phyloP scores from a whole-genome alignment of 2,329 filamentous ascomycete genomes.

The Phaeophleospora eucalypticola region DNA sequence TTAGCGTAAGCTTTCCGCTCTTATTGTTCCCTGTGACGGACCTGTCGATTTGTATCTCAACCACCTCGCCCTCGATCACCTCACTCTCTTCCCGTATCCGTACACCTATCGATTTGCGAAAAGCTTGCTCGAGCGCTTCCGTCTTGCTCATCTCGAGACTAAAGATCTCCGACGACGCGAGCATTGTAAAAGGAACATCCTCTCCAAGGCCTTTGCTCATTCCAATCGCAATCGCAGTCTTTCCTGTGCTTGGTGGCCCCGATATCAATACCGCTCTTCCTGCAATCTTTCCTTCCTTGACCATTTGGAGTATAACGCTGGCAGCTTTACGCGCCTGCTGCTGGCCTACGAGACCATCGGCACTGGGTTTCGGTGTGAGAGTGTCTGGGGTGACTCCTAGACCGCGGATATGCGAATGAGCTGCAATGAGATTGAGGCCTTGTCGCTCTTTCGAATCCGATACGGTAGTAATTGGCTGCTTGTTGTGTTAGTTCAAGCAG shows the following conservation, averaged over 20 bases:
- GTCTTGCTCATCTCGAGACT: slow-evolving; percentile 99
- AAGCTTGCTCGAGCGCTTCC: slow-evolving; percentile 95
- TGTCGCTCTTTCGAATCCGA: slow-evolving; percentile 94
- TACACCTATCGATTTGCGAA: slow-evolving; percentile 96
- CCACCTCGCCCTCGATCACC: slow-evolving; percentile 97
- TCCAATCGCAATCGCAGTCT: slow-evolving; percentile 97
- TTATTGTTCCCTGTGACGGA: slow-evolving; percentile 94
- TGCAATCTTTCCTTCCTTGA: slow-evolving; percentile 97
- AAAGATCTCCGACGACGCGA: slow-evolving; percentile 95
- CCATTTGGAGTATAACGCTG: slow-evolving; percentile 96
- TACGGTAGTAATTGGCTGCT: slow-evolving; percentile 71
- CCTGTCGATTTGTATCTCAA: slow-evolving; percentile 96
- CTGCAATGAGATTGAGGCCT: slow-evolving; percentile 94
- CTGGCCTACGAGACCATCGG: slow-evolving; percentile 93
- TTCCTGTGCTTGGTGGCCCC: slow-evolving; percentile 92
- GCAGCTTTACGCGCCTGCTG: slow-evolving; percentile 95
- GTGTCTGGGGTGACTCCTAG: slow-evolving; percentile 90
- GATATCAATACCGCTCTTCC: slow-evolving; percentile 92
- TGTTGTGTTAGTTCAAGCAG: not conserved
- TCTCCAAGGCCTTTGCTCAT: slow-evolving; percentile 91
- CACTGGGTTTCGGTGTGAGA: slow-evolving; percentile 76
- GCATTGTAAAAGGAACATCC: slow-evolving; percentile 93
- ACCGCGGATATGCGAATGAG: slow-evolving; percentile 95
- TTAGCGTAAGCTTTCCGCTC: slow-evolving; percentile 98
- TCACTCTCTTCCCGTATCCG: slow-evolving; percentile 98